Percentiles rank a stretch among this genome's conserved stretches.
These are phyloP conservation scores for Sophora flavescens DNA, from an alignment of 306 rosid genomes.

Conservation along the genomic window DNA sequence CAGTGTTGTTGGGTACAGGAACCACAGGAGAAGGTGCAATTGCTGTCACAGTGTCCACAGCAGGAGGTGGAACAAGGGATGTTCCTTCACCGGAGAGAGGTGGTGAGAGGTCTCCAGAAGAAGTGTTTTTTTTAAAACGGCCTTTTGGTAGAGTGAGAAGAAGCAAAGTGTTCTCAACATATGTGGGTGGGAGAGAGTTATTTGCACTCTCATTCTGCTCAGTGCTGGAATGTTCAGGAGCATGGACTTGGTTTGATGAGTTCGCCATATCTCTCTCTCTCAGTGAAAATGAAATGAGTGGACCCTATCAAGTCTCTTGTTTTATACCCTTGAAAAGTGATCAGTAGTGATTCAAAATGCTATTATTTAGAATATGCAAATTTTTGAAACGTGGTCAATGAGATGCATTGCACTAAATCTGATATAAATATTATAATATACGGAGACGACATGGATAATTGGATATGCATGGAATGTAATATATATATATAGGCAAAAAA, in stretches of 20 bases:
- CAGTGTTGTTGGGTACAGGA: too few relatives aligned
- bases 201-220: background rate
- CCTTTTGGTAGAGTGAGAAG: background rate
- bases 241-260: background rate
- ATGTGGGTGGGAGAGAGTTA: background rate
- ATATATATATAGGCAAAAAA: background rate
- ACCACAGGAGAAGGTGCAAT: too few relatives aligned
- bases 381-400: background rate
- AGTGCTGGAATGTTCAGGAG: background rate
- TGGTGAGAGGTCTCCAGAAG: background rate
- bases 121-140: background rate
- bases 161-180: background rate
- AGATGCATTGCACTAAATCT: background rate
- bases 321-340: background rate
- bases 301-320: background rate
- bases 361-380: background rate
- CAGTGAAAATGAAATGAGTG: background rate
- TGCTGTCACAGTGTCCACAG: background rate
- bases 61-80: background rate
- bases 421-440: background rate
- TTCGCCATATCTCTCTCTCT: background rate
- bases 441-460: background rate
- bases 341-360: background rate
- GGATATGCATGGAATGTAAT: background rate
- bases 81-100: background rate